These are phyloP conservation scores for Neonectria magnoliae DNA, from an alignment of 2,329 filamentous ascomycete genomes.

Conservation along the genomic window DNA sequence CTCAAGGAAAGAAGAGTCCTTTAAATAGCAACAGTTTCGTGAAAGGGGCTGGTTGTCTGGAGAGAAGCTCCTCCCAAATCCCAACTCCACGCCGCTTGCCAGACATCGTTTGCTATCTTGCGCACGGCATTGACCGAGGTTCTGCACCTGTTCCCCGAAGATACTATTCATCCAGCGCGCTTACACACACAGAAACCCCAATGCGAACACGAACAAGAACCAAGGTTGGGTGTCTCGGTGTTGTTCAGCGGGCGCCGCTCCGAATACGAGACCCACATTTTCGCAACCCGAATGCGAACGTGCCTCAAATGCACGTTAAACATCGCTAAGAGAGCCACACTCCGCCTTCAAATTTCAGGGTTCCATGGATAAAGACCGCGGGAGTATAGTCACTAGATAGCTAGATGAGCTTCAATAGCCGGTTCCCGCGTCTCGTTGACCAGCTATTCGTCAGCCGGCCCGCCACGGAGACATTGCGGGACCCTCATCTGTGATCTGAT, in stretches of 20 bases:
- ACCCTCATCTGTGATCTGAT: not conserved
- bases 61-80: not conserved
- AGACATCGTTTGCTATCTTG: slow-evolving; percentile 4
- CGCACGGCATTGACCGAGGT: slow-evolving; percentile 2
- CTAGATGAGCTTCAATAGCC: not conserved
- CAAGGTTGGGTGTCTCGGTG: not conserved
- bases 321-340: not conserved
- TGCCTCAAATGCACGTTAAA: slow-evolving; percentile 21
- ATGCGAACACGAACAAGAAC: slow-evolving; percentile 32
- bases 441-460: not conserved
- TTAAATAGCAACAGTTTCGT: slow-evolving; percentile 8
- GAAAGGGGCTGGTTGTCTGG: slow-evolving; percentile 1
- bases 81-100: not conserved
- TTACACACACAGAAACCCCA: not conserved
- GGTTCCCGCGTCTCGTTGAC: not conserved
- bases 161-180: not conserved
- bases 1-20: not conserved
- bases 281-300: slow-evolving; percentile 23
- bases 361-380: not conserved
- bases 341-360: not conserved
- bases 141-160: not conserved
- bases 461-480: not conserved
- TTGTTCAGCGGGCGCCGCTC: not conserved
- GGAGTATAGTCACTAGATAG: not conserved
- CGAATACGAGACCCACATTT: slow-evolving; percentile 27